A percentile compares a stretch with the other conserved stretches of the same genome.
Conservation (phyloP, 345 rosid genomes). For the Arabis hirsuta region DNA sequence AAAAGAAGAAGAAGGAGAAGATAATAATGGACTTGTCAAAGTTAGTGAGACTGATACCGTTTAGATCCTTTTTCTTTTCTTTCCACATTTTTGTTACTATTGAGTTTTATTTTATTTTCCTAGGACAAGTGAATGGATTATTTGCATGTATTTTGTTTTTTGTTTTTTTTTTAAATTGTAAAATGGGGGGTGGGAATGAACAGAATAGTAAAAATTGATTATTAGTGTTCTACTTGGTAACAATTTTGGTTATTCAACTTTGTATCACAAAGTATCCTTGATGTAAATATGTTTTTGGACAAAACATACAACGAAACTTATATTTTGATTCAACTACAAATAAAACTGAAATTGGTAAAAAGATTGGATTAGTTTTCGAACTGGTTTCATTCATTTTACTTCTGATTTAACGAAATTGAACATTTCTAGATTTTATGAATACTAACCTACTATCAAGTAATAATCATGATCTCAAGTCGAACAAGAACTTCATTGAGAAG, state of each 20-base stretch:
- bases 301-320: no score
- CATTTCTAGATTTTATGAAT: neutral
- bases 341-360: neutral
- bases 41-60: conserved; percentile 47
- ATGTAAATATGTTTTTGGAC: no score
- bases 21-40: conserved; percentile 39
- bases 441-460: neutral
- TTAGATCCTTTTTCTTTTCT: conserved; percentile 25
- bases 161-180: neutral
- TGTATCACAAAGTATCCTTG: no score
- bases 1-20: conserved; percentile 12
- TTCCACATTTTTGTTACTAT: conserved; percentile 15
- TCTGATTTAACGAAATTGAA: neutral
- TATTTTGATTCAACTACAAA: neutral
- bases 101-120: conserved; percentile 5
- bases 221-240: no score
- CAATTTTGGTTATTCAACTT: no score
- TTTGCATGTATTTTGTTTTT: neutral
- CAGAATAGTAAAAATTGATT: neutral
- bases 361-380: neutral
- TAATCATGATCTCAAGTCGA: neutral
- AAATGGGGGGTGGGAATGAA: neutral
- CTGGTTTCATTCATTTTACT: neutral
- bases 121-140: conserved; percentile 9
- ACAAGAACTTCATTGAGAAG: neutral